Evolutionary conservation across 768 basidiomycete species (phyloP).

Genomic region (Tricholoma furcatifolium): DNA sequence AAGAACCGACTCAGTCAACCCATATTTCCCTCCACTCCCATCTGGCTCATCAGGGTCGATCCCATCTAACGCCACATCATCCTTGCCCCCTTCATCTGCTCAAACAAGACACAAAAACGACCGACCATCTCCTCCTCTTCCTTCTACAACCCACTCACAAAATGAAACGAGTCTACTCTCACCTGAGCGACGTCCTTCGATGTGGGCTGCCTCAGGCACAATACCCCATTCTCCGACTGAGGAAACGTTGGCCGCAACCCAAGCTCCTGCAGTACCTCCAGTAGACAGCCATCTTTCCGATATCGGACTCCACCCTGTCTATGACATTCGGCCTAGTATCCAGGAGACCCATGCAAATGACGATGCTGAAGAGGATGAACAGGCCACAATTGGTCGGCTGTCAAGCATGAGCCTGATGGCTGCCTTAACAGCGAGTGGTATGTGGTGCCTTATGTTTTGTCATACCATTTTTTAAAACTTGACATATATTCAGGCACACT

Average conservation of each 20-base stretch:
- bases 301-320: not conserved
- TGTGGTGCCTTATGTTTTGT: slow-evolving; percentile 23
- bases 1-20: slow-evolving; percentile 35
- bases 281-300: slow-evolving; percentile 1
- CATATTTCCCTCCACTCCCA: slow-evolving; percentile 46
- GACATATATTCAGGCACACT: slow-evolving; percentile 43
- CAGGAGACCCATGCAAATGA: slow-evolving; percentile 20
- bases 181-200: not conserved
- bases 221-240: slow-evolving; percentile 19
- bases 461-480: slow-evolving; percentile 2
- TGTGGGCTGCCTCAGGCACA: slow-evolving; percentile 1
- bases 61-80: slow-evolving; percentile 17
- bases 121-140: not conserved
- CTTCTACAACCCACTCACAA: not conserved
- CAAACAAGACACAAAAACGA: not conserved
- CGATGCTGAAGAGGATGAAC: slow-evolving; percentile 49
- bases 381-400: slow-evolving; percentile 81
- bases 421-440: slow-evolving; percentile 77
- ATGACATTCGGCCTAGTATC: slow-evolving; percentile 3
- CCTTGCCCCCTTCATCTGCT: slow-evolving; percentile 14
- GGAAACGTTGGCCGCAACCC: not conserved
- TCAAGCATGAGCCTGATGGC: slow-evolving; percentile 95
- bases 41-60: slow-evolving; percentile 26
- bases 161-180: not conserved
- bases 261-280: not conserved